These are phyloP conservation scores for Moesziomyces sp. DNA, from an alignment of 1,284 basidiomycete species.

Conservation along the genomic window DNA sequence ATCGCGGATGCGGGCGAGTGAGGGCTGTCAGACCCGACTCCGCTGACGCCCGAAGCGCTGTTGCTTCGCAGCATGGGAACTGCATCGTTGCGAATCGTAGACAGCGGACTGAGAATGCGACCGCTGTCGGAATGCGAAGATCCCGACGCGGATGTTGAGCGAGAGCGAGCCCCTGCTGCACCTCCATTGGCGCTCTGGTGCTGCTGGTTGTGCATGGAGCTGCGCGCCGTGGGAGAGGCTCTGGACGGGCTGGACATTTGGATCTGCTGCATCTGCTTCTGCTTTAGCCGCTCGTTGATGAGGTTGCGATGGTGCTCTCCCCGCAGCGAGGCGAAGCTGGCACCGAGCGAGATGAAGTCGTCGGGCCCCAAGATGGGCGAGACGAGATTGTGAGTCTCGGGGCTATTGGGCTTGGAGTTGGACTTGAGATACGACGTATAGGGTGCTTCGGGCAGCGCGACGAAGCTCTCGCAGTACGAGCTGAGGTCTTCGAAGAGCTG, in stretches of 20 bases:
- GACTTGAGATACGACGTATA: slow-evolving; percentile 46
- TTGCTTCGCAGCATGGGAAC: slow-evolving; percentile 26
- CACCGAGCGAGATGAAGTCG: slow-evolving; percentile 34
- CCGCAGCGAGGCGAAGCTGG: slow-evolving; percentile 27
- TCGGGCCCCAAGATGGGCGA: slow-evolving; percentile 32
- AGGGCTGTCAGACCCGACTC: slow-evolving; percentile 13
- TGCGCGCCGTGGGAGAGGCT: not conserved
- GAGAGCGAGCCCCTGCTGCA: slow-evolving; percentile 13
- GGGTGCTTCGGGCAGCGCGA: slow-evolving; percentile 63
- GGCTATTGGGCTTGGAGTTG: slow-evolving; percentile 34
- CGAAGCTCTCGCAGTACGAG: slow-evolving; percentile 75
- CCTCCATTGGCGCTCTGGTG: slow-evolving; percentile 3
- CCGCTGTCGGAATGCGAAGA: slow-evolving; percentile 14
- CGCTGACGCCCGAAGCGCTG: slow-evolving; percentile 24
- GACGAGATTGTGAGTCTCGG: slow-evolving; percentile 14
- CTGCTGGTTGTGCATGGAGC: not conserved
- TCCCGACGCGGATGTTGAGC: slow-evolving; percentile 17
- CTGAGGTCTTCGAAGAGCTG: slow-evolving; percentile 97
- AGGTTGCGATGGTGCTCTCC: slow-evolving; percentile 39
- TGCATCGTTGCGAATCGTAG: slow-evolving; percentile 13
- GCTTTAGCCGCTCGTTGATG: slow-evolving; percentile 39
- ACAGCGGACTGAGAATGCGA: slow-evolving; percentile 18
- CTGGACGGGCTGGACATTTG: slow-evolving; percentile 5
- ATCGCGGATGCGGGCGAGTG: slow-evolving; percentile 13
- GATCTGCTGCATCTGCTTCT: slow-evolving; percentile 30